Evolutionary conservation across 306 rosid species (phyloP).

Genomic region (Ormosia semicastrata): DNA sequence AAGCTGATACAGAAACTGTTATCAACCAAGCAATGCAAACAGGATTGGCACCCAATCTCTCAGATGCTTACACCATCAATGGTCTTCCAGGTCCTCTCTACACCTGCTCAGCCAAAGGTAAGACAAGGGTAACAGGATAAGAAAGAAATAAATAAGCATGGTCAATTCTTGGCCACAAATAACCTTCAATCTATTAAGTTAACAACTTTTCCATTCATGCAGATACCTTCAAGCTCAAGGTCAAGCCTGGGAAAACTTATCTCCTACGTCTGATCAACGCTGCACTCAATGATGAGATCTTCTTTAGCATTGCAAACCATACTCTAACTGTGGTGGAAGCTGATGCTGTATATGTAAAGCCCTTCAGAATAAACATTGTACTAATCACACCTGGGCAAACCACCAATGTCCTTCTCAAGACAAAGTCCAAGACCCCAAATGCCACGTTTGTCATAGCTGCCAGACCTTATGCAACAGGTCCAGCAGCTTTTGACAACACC

Average conservation of each 20-base stretch:
- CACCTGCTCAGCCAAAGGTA: conserved; percentile 49
- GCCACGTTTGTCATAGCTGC: conserved; percentile 52
- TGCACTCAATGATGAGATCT: conserved; percentile 48
- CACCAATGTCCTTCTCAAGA: conserved; percentile 44
- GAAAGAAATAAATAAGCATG: not conserved
- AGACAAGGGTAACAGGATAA: not conserved
- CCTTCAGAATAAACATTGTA: conserved; percentile 40
- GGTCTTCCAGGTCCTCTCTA: conserved; percentile 53
- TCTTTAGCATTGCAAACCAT: conserved; percentile 57
- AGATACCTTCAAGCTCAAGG: conserved; percentile 43
- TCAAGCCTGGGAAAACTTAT: conserved; percentile 45
- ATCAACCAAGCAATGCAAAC: conserved; percentile 46
- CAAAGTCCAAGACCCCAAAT: conserved; percentile 41
- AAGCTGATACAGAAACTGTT: conserved; percentile 47
- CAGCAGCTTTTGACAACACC: conserved; percentile 54
- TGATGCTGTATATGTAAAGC: conserved; percentile 52
- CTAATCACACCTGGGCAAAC: conserved; percentile 59
- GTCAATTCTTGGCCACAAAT: not conserved
- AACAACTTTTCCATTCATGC: not conserved
- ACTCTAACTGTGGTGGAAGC: conserved; percentile 49
- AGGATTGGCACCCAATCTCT: conserved; percentile 54
- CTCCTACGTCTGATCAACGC: conserved; percentile 45
- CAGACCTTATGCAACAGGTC: conserved; percentile 45
- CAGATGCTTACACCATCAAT: conserved; percentile 53
- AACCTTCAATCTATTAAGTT: not conserved